Percentiles rank a stretch among this genome's conserved stretches.
phyloP scores from a whole-genome alignment of 2,329 filamentous ascomycete genomes.

The Penicillium sp. region DNA sequence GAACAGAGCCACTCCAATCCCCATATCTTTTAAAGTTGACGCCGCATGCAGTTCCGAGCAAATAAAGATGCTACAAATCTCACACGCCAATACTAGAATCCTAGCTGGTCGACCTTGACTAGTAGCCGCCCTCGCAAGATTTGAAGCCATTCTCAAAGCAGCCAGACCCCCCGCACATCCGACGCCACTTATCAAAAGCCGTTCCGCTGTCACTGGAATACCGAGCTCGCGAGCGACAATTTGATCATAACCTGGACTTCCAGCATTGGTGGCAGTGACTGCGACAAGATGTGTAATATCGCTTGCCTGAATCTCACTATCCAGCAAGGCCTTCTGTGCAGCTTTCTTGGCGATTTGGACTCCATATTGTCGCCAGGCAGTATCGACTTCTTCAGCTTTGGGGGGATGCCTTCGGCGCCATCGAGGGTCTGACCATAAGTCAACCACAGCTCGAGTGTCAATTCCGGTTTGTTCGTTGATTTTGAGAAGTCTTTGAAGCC shows the following conservation, averaged over 20 bases:
- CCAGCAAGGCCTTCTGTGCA: background rate
- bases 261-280: background rate
- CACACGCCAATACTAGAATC: background rate
- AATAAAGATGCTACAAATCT: background rate
- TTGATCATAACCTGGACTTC: background rate
- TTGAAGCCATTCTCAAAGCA: background rate
- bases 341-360: background rate
- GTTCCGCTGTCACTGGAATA: background rate
- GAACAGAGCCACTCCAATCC: background rate
- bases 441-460: background rate
- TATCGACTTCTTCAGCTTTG: background rate
- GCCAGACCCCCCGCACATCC: background rate
- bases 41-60: background rate
- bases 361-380: background rate
- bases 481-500: background rate
- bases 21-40: background rate
- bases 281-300: background rate
- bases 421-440: background rate
- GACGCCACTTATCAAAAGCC: background rate
- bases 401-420: background rate
- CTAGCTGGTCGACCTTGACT: background rate
- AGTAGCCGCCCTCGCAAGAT: background rate
- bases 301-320: background rate
- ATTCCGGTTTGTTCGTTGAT: background rate
- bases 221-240: background rate